Conservation (phyloP, 495 filamentous ascomycete species). For the Lepraria neglecta region DNA sequence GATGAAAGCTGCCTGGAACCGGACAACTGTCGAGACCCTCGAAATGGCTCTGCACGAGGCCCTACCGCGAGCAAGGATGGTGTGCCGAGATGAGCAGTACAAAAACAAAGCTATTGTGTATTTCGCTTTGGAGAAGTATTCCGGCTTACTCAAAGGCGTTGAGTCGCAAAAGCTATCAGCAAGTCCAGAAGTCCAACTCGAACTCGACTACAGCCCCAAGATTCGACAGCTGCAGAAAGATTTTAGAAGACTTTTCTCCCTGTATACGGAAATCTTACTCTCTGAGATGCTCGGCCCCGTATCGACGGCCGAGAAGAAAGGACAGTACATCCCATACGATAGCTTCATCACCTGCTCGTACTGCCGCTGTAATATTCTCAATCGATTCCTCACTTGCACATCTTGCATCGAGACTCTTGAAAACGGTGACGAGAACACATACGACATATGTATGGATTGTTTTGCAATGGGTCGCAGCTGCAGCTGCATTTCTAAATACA, state of each 20-base stretch:
- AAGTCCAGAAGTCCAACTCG: constrained; percentile 27
- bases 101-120: constrained; percentile 96
- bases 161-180: constrained; percentile 42
- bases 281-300: constrained; percentile 73
- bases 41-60: constrained; percentile 79
- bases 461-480: constrained; percentile 92
- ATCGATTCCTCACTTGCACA: constrained; percentile 88
- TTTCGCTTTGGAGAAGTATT: constrained; percentile 74
- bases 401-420: constrained; percentile 55
- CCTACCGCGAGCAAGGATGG: constrained; percentile 76
- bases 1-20: constrained; percentile 96
- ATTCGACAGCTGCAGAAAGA: constrained; percentile 65
- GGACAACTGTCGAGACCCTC: constrained; percentile 88
- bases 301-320: constrained; percentile 51
- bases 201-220: constrained; percentile 39
- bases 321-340: constrained; percentile 71
- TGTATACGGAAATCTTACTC: constrained; percentile 71
- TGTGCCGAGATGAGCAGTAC: constrained; percentile 98
- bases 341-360: constrained; percentile 92
- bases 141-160: constrained; percentile 48
- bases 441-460: constrained; percentile 96
- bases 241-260: constrained; percentile 66
- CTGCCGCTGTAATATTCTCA: constrained; percentile 94
- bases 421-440: constrained; percentile 64
- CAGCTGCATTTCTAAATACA: constrained; percentile 71